Evolutionary conservation across 2,329 filamentous ascomycete genomes (phyloP).

Genomic region (Penicillium capsulatum): DNA sequence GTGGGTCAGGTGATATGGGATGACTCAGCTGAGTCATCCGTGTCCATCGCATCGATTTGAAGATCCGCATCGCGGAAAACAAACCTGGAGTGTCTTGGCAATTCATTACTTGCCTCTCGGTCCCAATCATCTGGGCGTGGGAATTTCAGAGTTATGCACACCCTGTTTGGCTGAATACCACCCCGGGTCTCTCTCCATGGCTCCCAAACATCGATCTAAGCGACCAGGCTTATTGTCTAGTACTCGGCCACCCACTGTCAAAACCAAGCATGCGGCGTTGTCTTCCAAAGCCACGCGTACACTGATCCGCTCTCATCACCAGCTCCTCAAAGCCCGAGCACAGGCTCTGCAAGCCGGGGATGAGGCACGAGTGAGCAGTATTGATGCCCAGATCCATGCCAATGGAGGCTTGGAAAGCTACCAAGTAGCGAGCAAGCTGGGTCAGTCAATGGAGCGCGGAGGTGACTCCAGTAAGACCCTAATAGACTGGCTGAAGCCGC

Average conservation of each 20-base stretch:
- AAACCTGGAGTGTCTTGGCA: too few relatives aligned
- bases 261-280: slow-evolving; percentile 38
- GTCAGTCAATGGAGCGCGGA: slow-evolving; percentile 57
- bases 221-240: slow-evolving; percentile 40
- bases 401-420: slow-evolving; percentile 58
- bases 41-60: neutral
- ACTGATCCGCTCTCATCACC: slow-evolving; percentile 58
- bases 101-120: too few relatives aligned
- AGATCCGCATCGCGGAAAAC: too few relatives aligned
- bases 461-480: slow-evolving; percentile 61
- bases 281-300: slow-evolving; percentile 56
- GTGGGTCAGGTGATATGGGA: slow-evolving; percentile 38
- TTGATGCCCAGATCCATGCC: slow-evolving; percentile 51
- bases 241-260: slow-evolving; percentile 44
- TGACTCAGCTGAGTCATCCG: slow-evolving; percentile 15
- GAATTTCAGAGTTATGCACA: neutral
- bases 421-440: slow-evolving; percentile 59
- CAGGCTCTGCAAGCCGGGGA: slow-evolving; percentile 49
- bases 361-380: slow-evolving; percentile 36
- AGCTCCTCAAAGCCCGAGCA: slow-evolving; percentile 54
- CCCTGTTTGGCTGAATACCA: neutral
- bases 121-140: neutral
- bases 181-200: slow-evolving; percentile 18
- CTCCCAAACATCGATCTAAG: slow-evolving; percentile 31
- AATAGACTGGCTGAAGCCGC: slow-evolving; percentile 53